A percentile compares a stretch with the other conserved stretches of the same genome.
These are phyloP conservation scores for Castanea sativa DNA, from an alignment of 306 rosid species.

Conservation along the genomic window DNA sequence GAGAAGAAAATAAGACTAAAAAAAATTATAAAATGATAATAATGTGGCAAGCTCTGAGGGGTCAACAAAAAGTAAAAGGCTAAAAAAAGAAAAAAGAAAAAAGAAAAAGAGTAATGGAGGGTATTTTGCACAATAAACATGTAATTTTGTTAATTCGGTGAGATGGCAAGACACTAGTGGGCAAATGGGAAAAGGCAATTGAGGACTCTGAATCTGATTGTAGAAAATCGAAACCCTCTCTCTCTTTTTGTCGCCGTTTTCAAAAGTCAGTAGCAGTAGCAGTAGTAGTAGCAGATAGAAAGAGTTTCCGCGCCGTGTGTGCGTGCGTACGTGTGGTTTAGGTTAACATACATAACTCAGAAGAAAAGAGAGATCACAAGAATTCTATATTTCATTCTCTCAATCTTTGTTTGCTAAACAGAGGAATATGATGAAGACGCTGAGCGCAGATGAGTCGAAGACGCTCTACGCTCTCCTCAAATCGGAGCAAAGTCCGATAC, in stretches of 20 bases:
- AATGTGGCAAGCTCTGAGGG: rapidly evolving
- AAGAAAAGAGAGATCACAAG: not conserved
- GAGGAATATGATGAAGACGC: constrained; percentile 32
- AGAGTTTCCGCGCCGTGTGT: not conserved
- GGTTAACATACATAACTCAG: too few species aligned
- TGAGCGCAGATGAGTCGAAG: constrained; percentile 61
- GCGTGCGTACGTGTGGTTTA: too few species aligned
- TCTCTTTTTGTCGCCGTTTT: not conserved
- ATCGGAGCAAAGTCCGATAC: constrained; percentile 60
- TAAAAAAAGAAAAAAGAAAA: too few species aligned
- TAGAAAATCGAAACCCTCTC: not conserved
- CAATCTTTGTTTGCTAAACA: not conserved
- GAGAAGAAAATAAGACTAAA: too few species aligned
- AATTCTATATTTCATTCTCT: not conserved
- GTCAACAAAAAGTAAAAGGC: too few species aligned
- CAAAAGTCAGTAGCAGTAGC: not conserved
- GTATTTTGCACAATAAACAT: too few species aligned
- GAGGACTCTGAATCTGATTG: not conserved
- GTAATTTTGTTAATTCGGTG: too few species aligned
- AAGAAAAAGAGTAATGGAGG: too few species aligned
- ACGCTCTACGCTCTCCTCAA: constrained; percentile 45
- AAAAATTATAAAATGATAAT: too few species aligned
- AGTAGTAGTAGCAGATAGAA: too few species aligned
- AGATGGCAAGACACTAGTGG: too few species aligned
- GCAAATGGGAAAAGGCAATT: not conserved